Evolutionary conservation across 495 filamentous ascomycete species (phyloP), one percentile per base, ranked within the genome.

Genomic region (Penicillium maclennaniae): DNA sequence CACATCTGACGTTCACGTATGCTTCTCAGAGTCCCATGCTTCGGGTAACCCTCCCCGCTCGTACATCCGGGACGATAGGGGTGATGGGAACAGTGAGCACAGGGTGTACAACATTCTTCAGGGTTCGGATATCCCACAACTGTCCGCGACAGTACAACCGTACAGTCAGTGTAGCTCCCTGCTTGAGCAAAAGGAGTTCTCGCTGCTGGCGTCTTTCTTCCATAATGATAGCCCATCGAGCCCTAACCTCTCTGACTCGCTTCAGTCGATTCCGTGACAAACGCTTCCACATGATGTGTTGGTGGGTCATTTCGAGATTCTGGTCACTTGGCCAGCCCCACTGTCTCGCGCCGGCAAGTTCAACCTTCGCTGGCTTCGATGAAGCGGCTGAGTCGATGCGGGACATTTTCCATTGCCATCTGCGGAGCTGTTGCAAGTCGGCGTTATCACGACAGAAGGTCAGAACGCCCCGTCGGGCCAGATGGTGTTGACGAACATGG

Each of bases 401-500:
- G 7, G 55, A 51, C 36, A 61, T 53, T 21, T 54, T 46, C 54
- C 62, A 63, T 23, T 61, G 56, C 68, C 67, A 72, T 19, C 57
- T 17, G 17, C 58, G 52, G 9, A 70, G 34, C 3, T 68, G 56
- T 17, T 60, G 44, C 50, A 69, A 46, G 39, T 72, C 70, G 4
- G 62, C 41, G 15, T 52, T 49, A 20, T 66, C 55, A 9, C 66
- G 69, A 34, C 68, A 71, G 21, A 71, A 44, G 3, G 51, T 58
- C 10, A 73, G 41, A 1, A 62, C 44, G 1, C 61, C 58, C 4
- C 63, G 51, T 10, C 53, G 51, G 6, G 51, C 17, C 10, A 71
- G 49, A 20, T 66, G 64, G 45, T 75, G 72, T 37, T 69, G 60
- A 6, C 62, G 66, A 23, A 72, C 64, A 44, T 75, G 72, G 28